A percentile compares a stretch with the other conserved stretches of the same genome.
These are phyloP conservation scores for Urtica urens DNA, from an alignment of 306 rosid genomes.

Conservation along the genomic window DNA sequence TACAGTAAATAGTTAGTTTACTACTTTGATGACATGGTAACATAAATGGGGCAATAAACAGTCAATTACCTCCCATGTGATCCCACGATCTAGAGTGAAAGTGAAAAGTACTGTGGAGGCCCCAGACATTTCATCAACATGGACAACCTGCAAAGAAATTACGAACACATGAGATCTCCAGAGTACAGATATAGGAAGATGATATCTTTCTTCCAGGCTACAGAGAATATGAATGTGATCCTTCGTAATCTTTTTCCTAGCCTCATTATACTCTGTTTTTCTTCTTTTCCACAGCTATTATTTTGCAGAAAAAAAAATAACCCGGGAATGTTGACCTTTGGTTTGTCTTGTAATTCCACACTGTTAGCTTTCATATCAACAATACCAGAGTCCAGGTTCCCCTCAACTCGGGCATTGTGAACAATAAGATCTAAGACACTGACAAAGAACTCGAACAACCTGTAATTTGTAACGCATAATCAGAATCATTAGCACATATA, in stretches of 20 bases:
- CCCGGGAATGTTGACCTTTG: constrained; percentile 90
- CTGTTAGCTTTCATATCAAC: constrained; percentile 90
- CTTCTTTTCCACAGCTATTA: too few species aligned
- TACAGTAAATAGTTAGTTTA: constrained; percentile 11
- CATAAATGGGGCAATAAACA: constrained; percentile 9
- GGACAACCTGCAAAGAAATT: constrained; percentile 58
- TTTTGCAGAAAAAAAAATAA: too few species aligned
- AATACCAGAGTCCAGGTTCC: constrained; percentile 92
- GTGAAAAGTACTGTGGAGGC: constrained; percentile 88
- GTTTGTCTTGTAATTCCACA: constrained; percentile 74
- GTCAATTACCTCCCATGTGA: constrained; percentile 78
- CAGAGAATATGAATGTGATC: too few species aligned
- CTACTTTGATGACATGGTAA: constrained; percentile 4
- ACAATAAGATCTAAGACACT: constrained; percentile 87
- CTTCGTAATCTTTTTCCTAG: too few species aligned
- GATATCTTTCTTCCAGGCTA: background rate
- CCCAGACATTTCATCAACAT: constrained; percentile 80
- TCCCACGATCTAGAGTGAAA: constrained; percentile 88
- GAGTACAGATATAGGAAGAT: constrained; percentile 14
- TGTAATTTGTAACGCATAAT: constrained; percentile 24
- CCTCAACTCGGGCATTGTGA: constrained; percentile 93
- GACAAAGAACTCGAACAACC: constrained; percentile 83
- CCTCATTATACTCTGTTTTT: too few species aligned
- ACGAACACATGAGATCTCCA: constrained; percentile 11
- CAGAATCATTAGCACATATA: constrained; percentile 24